Evolutionary conservation across 768 basidiomycete genomes (phyloP), one percentile per base, ranked within the genome.

Genomic region (Leccinum aurantiacum): DNA sequence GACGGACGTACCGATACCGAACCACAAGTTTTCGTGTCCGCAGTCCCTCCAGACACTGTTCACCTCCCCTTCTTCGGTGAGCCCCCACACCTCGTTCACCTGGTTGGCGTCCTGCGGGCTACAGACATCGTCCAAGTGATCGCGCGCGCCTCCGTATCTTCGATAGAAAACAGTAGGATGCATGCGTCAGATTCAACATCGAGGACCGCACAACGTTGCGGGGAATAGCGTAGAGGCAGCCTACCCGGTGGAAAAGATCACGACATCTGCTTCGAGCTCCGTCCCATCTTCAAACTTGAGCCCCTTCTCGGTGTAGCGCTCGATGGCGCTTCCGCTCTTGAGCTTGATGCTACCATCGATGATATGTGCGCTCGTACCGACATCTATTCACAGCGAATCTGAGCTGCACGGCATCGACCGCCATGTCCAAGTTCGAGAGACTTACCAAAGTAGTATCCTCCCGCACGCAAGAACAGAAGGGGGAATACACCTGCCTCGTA

Each of bases 61-160:
- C 25, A 84, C 66, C 67, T 90, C 87, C 0, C 87, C 85, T 73
- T 91, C 85, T 19, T 78, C 73, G 61, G 86, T 79, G 51, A 88
- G 58, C 17, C 87, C 84, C 90, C 89, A 85, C 15, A 89, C 70
- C 14, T 75, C 72, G 35, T 79, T 76, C 59, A 86, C 74, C 67
- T 78, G 75, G 56, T 77, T 67, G 0, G 75, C 78, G 2, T 83
- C 66, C 35, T 80, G 74, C 10, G 80, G 74, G 1, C 81, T 84
- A 47, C 83, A 79, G 5, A 87, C 68, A 0, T 24, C 24, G 24
- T 71, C 73, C 53, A 84, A 68, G 24, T 76, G 71, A 13, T 76
- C 73, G 22, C 74, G 74, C 0, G 77, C 66, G 63, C 83, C 79
- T 15, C 81, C 81, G 49, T 81, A 79, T 7, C 85, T 87, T 57